Evolutionary conservation across 345 rosid genomes (phyloP).

Genomic region (Viola odorata): DNA sequence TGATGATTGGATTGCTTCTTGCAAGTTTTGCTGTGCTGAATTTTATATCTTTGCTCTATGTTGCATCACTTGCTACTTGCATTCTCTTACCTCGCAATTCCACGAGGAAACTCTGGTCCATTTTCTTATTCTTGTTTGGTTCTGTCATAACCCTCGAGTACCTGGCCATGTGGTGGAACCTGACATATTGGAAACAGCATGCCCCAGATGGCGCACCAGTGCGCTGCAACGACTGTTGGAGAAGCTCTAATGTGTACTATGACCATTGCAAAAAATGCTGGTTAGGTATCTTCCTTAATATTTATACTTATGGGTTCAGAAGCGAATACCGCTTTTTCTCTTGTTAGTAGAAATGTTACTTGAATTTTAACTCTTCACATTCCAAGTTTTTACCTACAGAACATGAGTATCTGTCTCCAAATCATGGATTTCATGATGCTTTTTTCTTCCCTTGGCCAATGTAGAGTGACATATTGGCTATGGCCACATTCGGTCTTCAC

Average conservation of each 20-base stretch:
- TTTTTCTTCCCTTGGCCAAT: too few relatives aligned
- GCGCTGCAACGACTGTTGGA: conserved; percentile 42
- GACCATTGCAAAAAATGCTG: conserved; percentile 41
- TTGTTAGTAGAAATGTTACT: too few relatives aligned
- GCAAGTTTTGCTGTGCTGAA: conserved; percentile 46
- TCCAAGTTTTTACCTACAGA: too few relatives aligned
- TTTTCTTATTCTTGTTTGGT: conserved; percentile 33
- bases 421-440: too few relatives aligned
- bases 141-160: conserved; percentile 31
- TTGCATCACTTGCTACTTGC: conserved; percentile 38
- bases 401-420: too few relatives aligned
- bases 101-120: conserved; percentile 34
- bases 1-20: conserved; percentile 39
- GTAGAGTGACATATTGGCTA: too few relatives aligned
- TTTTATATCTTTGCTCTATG: conserved; percentile 36
- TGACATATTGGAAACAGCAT: conserved; percentile 13
- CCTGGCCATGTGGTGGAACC: conserved; percentile 34
- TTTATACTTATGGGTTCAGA: background rate
- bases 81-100: conserved; percentile 28
- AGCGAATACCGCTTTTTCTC: too few relatives aligned
- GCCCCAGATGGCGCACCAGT: conserved; percentile 13
- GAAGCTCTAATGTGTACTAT: conserved; percentile 26
- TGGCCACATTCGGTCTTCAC: too few relatives aligned
- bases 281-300: conserved; percentile 26
- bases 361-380: too few relatives aligned